These are phyloP conservation scores for Talaromyces verruculosus DNA, from an alignment of 2,329 filamentous ascomycete species.

Conservation along the genomic window DNA sequence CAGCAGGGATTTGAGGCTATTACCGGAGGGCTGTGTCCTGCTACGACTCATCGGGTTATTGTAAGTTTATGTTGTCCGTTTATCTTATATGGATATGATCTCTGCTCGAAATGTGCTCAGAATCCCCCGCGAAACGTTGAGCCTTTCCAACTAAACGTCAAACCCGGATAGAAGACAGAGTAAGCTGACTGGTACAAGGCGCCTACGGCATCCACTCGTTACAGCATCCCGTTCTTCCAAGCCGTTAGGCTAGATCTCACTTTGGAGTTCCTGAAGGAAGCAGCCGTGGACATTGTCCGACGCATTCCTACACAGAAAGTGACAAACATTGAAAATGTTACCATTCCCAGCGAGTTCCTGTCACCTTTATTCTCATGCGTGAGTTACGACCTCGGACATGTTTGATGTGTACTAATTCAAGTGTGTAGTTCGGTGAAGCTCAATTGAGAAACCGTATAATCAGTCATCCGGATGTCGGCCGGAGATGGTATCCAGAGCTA, in stretches of 20 bases:
- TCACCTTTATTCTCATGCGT: slow-evolving; percentile 39
- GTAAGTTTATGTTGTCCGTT: slow-evolving; percentile 32
- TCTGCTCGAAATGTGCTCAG: neutral
- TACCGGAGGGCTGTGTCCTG: slow-evolving; percentile 50
- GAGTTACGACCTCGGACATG: slow-evolving; percentile 20
- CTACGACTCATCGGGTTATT: slow-evolving; percentile 47
- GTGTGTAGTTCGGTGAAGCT: slow-evolving; percentile 37
- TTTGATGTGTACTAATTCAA: neutral
- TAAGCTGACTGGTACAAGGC: slow-evolving; percentile 32
- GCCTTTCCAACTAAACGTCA: neutral
- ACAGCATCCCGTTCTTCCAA: slow-evolving; percentile 58
- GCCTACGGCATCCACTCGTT: slow-evolving; percentile 36
- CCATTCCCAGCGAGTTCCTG: slow-evolving; percentile 40
- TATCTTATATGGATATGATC: neutral
- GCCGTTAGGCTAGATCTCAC: slow-evolving; percentile 52
- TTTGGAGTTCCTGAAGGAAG: slow-evolving; percentile 44
- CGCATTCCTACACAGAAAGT: slow-evolving; percentile 34
- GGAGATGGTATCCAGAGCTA: slow-evolving; percentile 38
- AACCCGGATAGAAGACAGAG: neutral
- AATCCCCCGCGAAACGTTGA: neutral
- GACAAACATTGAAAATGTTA: slow-evolving; percentile 34
- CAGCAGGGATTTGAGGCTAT: slow-evolving; percentile 49
- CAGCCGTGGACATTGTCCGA: slow-evolving; percentile 34
- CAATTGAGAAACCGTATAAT: slow-evolving; percentile 39
- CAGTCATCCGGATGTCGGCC: slow-evolving; percentile 39